Conservation (phyloP, 306 rosid species). For the Quercus berberidifolia region DNA sequence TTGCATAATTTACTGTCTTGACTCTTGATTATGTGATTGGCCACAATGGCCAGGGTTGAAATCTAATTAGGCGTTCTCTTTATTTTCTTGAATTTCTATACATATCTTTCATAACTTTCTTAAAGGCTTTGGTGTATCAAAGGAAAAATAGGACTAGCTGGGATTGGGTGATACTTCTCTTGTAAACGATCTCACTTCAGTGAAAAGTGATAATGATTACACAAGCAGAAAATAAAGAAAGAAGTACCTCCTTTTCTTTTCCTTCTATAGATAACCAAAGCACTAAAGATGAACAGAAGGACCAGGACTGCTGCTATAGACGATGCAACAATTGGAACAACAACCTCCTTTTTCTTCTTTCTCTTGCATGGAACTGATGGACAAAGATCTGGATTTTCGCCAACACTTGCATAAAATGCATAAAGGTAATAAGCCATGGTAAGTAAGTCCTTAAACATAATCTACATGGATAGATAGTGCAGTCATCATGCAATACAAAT, state of each 20-base stretch:
- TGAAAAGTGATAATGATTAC: neutral
- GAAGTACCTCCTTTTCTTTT: conserved; percentile 12
- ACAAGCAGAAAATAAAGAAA: neutral
- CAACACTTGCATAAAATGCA: conserved; percentile 10
- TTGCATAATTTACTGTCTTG: too few relatives aligned
- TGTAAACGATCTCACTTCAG: accelerated
- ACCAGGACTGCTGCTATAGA: neutral
- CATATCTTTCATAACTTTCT: too few relatives aligned
- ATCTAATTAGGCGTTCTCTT: too few relatives aligned
- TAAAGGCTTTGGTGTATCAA: neutral
- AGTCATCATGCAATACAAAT: neutral
- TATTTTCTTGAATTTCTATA: too few relatives aligned
- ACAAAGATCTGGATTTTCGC: conserved; percentile 21
- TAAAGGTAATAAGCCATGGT: neutral
- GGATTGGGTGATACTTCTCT: neutral
- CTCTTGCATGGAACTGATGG: conserved; percentile 1
- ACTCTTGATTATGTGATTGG: too few relatives aligned
- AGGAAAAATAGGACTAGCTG: neutral
- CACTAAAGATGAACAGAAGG: neutral
- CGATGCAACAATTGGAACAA: conserved; percentile 30
- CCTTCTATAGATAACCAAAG: neutral
- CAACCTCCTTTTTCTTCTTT: neutral
- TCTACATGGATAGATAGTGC: neutral
- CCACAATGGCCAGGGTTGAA: too few relatives aligned
- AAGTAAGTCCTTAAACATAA: neutral